A percentile compares a stretch with the other conserved stretches of the same genome.
These are phyloP conservation scores for Trichoderma sp. DNA, from an alignment of 2,329 filamentous ascomycete genomes.

Conservation along the genomic window DNA sequence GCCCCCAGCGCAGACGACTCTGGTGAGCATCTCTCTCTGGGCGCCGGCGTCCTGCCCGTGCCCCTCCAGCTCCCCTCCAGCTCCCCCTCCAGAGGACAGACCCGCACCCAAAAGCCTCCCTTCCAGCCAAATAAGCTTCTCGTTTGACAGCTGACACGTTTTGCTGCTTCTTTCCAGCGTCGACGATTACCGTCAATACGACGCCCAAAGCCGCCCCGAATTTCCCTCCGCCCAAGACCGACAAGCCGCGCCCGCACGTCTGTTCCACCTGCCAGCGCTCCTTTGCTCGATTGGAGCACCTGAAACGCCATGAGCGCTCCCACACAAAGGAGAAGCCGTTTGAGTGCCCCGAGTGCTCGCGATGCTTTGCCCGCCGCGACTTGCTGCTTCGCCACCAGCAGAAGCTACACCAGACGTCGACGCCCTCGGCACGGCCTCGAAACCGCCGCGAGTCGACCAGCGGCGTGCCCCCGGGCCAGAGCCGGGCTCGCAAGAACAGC, in stretches of 20 bases:
- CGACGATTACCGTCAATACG: slow-evolving; percentile 58
- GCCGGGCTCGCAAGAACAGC: slow-evolving; percentile 89
- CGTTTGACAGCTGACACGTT: slow-evolving; percentile 36
- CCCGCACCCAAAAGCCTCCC: slow-evolving; percentile 28
- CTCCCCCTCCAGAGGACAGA: slow-evolving; percentile 33
- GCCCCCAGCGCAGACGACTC: slow-evolving; percentile 41
- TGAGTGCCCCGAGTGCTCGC: slow-evolving; percentile 89
- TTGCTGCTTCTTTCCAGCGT: slow-evolving; percentile 42
- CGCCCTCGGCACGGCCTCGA: slow-evolving; percentile 82
- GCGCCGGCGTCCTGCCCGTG: slow-evolving; percentile 36
- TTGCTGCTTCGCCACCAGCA: slow-evolving; percentile 93
- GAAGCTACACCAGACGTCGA: slow-evolving; percentile 93
- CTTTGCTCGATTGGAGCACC: slow-evolving; percentile 91
- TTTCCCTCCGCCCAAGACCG: slow-evolving; percentile 87
- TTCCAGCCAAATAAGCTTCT: slow-evolving; percentile 31
- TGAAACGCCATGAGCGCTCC: slow-evolving; percentile 97
- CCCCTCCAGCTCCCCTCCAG: slow-evolving; percentile 45
- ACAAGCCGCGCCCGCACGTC: slow-evolving; percentile 94
- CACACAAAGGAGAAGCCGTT: slow-evolving; percentile 99
- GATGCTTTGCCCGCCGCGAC: slow-evolving; percentile 94
- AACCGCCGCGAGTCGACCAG: slow-evolving; percentile 90
- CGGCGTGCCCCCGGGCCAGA: slow-evolving; percentile 66
- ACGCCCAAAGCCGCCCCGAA: slow-evolving; percentile 43
- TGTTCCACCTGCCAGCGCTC: slow-evolving; percentile 89
- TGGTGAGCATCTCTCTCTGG: slow-evolving; percentile 42